Evolutionary conservation across 2,329 filamentous ascomycete genomes (phyloP).

Genomic region (Colletotrichum eleusines): DNA sequence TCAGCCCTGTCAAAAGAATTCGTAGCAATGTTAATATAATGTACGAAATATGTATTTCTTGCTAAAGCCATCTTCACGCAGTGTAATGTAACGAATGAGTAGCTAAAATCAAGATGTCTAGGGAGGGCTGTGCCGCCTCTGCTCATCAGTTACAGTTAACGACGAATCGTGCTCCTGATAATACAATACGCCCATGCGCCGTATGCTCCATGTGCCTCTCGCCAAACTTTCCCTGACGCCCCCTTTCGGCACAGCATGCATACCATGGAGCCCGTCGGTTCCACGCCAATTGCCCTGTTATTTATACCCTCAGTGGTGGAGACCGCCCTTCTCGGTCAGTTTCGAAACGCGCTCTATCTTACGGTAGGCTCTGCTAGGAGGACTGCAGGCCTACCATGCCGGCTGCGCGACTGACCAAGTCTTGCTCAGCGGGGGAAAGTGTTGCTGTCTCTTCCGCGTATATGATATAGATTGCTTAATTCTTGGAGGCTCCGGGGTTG

Average conservation of each 20-base stretch:
- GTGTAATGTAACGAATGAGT: background rate
- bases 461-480: background rate
- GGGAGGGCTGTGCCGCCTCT: background rate
- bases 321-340: background rate
- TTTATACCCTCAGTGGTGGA: background rate
- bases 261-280: background rate
- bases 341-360: background rate
- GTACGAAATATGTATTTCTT: background rate
- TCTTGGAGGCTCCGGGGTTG: background rate
- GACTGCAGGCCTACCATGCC: background rate
- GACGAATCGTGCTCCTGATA: conserved; percentile 4
- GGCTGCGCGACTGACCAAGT: background rate
- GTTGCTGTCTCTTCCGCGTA: background rate
- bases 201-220: background rate
- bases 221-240: background rate
- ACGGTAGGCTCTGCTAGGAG: background rate
- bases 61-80: background rate
- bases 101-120: background rate
- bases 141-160: conserved; percentile 7
- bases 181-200: conserved; percentile 26
- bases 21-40: background rate
- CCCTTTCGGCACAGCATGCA: background rate
- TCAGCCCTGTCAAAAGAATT: too few species aligned
- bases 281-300: background rate
- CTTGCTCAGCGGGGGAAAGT: background rate